These are phyloP conservation scores for Coccomyxa subellipsoidea DNA, from an alignment of 163 green algal species.

Conservation along the genomic window DNA sequence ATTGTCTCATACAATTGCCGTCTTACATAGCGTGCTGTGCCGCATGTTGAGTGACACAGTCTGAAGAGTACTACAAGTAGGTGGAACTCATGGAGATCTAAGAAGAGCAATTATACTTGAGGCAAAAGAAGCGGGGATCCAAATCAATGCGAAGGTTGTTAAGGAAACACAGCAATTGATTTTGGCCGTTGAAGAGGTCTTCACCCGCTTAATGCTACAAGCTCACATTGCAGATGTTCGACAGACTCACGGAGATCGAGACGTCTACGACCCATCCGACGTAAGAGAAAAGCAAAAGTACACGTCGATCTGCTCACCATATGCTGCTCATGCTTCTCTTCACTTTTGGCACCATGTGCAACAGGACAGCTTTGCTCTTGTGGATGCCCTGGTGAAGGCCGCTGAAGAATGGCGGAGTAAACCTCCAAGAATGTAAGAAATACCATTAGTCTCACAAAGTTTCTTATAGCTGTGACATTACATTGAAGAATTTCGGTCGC, in stretches of 20 bases:
- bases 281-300: background rate
- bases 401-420: background rate
- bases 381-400: slow-evolving; percentile 44
- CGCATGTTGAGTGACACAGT: too few relatives aligned
- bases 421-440: background rate
- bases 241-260: background rate
- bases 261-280: slow-evolving; percentile 1
- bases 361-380: slow-evolving; percentile 71
- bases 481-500: background rate
- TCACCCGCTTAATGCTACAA: background rate
- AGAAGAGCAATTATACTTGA: too few relatives aligned
- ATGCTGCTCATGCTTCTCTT: background rate
- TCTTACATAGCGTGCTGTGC: too few relatives aligned
- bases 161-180: too few relatives aligned
- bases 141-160: background rate
- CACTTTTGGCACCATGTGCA: background rate
- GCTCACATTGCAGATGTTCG: background rate
- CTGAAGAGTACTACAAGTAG: too few relatives aligned
- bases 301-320: too few relatives aligned
- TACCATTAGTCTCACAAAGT: background rate
- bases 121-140: too few relatives aligned
- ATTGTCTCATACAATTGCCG: too few relatives aligned
- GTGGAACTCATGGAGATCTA: too few relatives aligned
- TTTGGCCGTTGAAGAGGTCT: background rate
- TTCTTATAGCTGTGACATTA: background rate